phyloP scores from a whole-genome alignment of 208 protist genomes.

The Crithidia bombi region DNA sequence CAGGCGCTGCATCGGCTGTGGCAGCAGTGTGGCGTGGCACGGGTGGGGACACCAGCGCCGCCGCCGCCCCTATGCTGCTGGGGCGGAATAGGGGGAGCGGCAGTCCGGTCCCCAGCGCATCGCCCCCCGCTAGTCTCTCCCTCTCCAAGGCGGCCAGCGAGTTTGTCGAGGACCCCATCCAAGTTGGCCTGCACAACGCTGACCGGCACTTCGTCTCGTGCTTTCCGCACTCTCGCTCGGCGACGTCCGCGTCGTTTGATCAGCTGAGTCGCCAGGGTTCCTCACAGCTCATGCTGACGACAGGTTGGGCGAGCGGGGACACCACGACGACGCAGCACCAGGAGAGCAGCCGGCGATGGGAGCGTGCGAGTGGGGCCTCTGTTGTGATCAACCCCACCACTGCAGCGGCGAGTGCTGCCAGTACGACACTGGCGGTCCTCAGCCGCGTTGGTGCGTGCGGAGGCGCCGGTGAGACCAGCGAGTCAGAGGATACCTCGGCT shows the following conservation, averaged over 20 bases:
- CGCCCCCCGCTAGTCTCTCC: background rate
- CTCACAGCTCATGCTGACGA: constrained; percentile 1
- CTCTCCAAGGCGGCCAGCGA: constrained; percentile 22
- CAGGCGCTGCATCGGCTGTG: background rate
- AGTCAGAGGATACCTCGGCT: background rate
- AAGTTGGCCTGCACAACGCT: background rate
- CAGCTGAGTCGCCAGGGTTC: background rate
- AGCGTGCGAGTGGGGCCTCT: constrained; percentile 10
- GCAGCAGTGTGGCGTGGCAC: background rate
- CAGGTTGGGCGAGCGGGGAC: background rate
- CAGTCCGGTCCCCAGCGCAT: background rate
- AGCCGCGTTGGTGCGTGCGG: constrained; percentile 14
- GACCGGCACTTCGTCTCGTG: constrained; percentile 16
- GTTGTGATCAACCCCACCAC: background rate
- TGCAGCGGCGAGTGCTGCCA: background rate
- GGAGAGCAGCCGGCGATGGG: constrained; percentile 25
- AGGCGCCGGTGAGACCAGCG: background rate
- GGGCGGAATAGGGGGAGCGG: background rate
- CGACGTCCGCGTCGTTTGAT: background rate
- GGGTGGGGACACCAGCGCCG: background rate
- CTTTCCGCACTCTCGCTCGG: constrained; percentile 4
- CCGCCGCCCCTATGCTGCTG: background rate
- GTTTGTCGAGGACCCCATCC: constrained; percentile 8
- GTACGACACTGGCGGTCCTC: background rate
- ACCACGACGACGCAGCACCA: background rate